A percentile compares a stretch with the other conserved stretches of the same genome.
These are phyloP conservation scores for Phyllosticta paracitricarpa DNA, from an alignment of 2,329 filamentous ascomycete genomes.

Conservation along the genomic window DNA sequence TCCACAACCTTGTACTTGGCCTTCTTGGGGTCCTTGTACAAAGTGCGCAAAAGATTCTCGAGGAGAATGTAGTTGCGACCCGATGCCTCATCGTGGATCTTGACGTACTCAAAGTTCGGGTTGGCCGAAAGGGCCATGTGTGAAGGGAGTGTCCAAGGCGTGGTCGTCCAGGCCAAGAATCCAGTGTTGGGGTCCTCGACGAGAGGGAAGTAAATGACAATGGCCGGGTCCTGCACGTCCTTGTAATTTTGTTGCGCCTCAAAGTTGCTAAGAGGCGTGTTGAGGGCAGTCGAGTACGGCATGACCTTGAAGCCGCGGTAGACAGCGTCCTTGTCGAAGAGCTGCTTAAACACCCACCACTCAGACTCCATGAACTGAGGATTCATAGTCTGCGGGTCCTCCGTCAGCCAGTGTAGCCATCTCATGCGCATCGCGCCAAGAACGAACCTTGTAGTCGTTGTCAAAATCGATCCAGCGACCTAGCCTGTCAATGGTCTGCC, in stretches of 20 bases:
- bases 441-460: constrained; percentile 76
- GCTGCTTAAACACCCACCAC: constrained; percentile 95
- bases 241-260: constrained; percentile 94
- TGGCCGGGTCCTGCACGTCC: constrained; percentile 80
- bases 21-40: constrained; percentile 95
- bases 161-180: constrained; percentile 83
- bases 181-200: constrained; percentile 64
- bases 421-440: background rate
- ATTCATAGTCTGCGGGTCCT: constrained; percentile 66
- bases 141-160: constrained; percentile 76
- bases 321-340: constrained; percentile 81
- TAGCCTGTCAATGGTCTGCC: constrained; percentile 73
- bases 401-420: background rate
- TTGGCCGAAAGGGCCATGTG: constrained; percentile 69
- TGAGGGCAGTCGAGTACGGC: constrained; percentile 87
- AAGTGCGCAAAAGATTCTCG: constrained; percentile 66
- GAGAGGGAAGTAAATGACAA: constrained; percentile 81
- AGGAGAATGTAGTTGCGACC: constrained; percentile 79
- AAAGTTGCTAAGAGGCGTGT: constrained; percentile 84
- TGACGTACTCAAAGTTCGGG: constrained; percentile 77
- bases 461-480: constrained; percentile 98
- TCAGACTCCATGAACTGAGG: constrained; percentile 89
- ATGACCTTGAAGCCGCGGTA: constrained; percentile 89
- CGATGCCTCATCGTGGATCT: constrained; percentile 72
- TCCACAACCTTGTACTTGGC: constrained; percentile 79